phyloP scores from a whole-genome alignment of 2,329 filamentous ascomycete species.

The Aspergillaceae sp. region DNA sequence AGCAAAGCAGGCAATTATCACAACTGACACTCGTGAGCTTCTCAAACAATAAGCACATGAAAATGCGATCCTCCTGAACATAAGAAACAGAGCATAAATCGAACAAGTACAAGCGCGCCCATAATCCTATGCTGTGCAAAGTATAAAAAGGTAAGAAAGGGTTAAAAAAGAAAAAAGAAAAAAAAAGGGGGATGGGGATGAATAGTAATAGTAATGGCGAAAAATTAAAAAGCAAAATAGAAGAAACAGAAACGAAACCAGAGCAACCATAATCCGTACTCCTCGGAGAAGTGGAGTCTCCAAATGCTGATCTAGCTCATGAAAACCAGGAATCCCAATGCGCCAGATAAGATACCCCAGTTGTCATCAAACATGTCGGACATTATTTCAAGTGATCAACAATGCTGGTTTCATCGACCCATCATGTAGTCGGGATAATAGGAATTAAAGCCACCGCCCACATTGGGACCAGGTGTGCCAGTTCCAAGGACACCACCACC shows the following conservation, averaged over 20 bases:
- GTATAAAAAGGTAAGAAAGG: constrained; percentile 9
- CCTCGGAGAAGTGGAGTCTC: constrained; percentile 29
- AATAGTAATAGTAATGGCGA: constrained; percentile 14
- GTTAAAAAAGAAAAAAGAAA: constrained; percentile 13
- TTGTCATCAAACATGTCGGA: constrained; percentile 37
- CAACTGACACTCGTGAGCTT: constrained; percentile 8
- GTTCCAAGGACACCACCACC: constrained; percentile 20
- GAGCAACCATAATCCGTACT: constrained; percentile 27
- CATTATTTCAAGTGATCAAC: constrained; percentile 26
- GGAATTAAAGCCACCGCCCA: constrained; percentile 26
- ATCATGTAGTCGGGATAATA: constrained; percentile 43
- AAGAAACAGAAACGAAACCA: constrained; percentile 17
- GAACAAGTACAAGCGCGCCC: constrained; percentile 23
- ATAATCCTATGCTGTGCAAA: constrained; percentile 25
- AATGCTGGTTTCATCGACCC: constrained; percentile 30
- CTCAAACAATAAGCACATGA: constrained; percentile 9
- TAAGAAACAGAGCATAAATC: constrained; percentile 11
- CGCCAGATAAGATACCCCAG: constrained; percentile 30
- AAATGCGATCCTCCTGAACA: constrained; percentile 26
- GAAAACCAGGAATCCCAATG: constrained; percentile 30
- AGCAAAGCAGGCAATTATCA: constrained; percentile 6
- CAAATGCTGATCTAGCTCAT: constrained; percentile 35
- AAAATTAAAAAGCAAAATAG: constrained; percentile 13
- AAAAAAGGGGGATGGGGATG: constrained; percentile 1
- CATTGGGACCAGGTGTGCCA: constrained; percentile 18